Base-by-base conservation (phyloP, 1,284 basidiomycete genomes). In the Puccinia hordei region DNA sequence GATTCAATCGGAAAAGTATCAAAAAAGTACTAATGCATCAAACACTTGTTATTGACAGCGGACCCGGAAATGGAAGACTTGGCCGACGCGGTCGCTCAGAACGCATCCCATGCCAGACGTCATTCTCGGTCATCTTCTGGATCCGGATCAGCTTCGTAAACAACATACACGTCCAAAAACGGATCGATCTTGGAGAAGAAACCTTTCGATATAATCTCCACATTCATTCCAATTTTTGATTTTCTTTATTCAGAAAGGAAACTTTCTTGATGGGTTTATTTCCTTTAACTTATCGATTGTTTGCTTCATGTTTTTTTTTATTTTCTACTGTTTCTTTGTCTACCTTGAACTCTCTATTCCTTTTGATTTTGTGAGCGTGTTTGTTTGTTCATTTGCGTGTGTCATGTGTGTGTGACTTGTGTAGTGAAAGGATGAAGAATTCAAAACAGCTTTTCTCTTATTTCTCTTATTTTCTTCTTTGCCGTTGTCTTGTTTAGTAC, bases 21-120 rank as follows among this genome's bases (percentile, higher is more conserved):
- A n/a, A n/a, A 13, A 8, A 69, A 72, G 27, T 51, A 55, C 49
- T 55, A 13, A 72, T 57, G 19, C 30, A 63, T n/a, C 12, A 4
- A 41, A 41, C 38, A 12, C 17, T 9, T 74, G 3, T 27, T 38
- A 30, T 44, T 59, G 59, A 17, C 46, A 78, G 75, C 75, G 17
- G 75, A 78, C 57, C 75, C 75, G 24, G 75, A 78, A 55, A 78
- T 78, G 75, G 75, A 78, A 78, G 75, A 78, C 35, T 65, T 78
- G 22, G 75, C 75, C 33, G 75, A 78, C 24, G 75, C 75, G 27
- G 75, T 78, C 17, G 75, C 75, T n/a, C 75, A 78, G 17, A 78
- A 78, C 57, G 65, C 75, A n/a, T 69, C 63, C 4, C 57, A 78
- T 41, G 24, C 44, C 22, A 51, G 65, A 27, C 75, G 75, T 78